Evolutionary conservation across 768 basidiomycete species (phyloP).

Genomic region (Boletus speciosus): DNA sequence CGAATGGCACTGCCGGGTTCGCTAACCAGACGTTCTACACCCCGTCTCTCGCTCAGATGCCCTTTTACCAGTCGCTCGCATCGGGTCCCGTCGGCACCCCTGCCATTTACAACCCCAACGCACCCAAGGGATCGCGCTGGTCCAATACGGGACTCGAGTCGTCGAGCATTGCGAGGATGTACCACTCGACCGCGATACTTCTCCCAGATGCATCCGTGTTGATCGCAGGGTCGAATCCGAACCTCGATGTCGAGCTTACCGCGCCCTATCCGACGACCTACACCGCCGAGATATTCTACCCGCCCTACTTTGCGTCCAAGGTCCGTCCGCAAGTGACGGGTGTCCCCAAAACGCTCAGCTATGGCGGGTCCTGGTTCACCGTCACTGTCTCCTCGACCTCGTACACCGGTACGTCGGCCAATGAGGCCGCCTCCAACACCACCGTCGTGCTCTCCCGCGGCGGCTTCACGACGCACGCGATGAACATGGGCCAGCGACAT

Average conservation of each 20-base stretch:
- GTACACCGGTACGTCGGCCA: conserved; percentile 57
- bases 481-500: conserved; percentile 85
- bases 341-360: conserved; percentile 69
- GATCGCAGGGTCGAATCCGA: conserved; percentile 92
- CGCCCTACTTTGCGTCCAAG: conserved; percentile 73
- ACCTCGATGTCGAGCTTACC: conserved; percentile 71
- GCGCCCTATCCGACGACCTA: conserved; percentile 74
- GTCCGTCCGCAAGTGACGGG: conserved; percentile 68
- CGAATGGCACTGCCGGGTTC: conserved; percentile 89
- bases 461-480: conserved; percentile 81
- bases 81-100: conserved; percentile 75
- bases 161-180: conserved; percentile 73
- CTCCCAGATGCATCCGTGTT: conserved; percentile 84
- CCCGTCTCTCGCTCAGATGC: conserved; percentile 49
- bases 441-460: conserved; percentile 78
- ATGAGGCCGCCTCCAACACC: conserved; percentile 69
- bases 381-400: conserved; percentile 63
- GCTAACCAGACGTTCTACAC: conserved; percentile 51
- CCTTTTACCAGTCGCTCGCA: conserved; percentile 69
- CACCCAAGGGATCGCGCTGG: conserved; percentile 70
- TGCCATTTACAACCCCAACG: conserved; percentile 79
- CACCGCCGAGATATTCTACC: conserved; percentile 86
- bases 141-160: conserved; percentile 59
- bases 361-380: conserved; percentile 82
- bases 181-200: conserved; percentile 90